phyloP scores from a whole-genome alignment of 1,139 yeast genomes.

The Williopsis jadinii region DNA sequence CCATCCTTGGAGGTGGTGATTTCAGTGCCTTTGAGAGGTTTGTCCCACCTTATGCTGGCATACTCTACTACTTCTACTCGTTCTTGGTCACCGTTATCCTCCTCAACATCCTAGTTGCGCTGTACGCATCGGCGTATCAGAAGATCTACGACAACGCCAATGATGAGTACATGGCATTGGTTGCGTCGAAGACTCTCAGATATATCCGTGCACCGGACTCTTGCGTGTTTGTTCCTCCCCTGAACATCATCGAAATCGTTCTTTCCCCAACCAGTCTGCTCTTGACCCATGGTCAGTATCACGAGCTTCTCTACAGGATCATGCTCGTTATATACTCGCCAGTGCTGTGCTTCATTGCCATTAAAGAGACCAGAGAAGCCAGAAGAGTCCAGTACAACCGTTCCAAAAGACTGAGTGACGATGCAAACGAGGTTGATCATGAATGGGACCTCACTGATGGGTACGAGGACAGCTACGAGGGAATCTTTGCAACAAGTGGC shows the following conservation, averaged over 20 bases:
- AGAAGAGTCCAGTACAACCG: conserved; percentile 69
- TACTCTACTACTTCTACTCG: conserved; percentile 69
- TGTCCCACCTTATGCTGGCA: conserved; percentile 79
- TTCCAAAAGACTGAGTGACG: conserved; percentile 58
- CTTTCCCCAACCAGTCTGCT: conserved; percentile 32
- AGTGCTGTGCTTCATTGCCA: conserved; percentile 49
- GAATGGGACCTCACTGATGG: conserved; percentile 88
- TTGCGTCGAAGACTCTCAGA: conserved; percentile 76
- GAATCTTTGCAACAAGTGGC: conserved; percentile 23
- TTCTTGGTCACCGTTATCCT: conserved; percentile 68
- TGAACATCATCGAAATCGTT: conserved; percentile 61
- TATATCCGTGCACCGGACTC: conserved; percentile 87
- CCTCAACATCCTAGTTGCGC: conserved; percentile 77
- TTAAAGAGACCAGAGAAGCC: conserved; percentile 59
- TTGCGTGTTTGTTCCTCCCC: conserved; percentile 80
- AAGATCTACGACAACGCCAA: conserved; percentile 77
- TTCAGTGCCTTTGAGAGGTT: conserved; percentile 63
- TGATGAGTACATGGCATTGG: conserved; percentile 78
- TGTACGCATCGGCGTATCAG: conserved; percentile 79
- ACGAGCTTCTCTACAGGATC: conserved; percentile 38
- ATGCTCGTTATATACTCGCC: conserved; percentile 70
- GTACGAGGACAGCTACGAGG: conserved; percentile 39
- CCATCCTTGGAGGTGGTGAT: conserved; percentile 68
- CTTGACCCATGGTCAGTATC: conserved; percentile 21
- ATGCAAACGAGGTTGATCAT: conserved; percentile 70